Conservation (phyloP, 2,329 filamentous ascomycete genomes). For the Arthrocladium fulminans region DNA sequence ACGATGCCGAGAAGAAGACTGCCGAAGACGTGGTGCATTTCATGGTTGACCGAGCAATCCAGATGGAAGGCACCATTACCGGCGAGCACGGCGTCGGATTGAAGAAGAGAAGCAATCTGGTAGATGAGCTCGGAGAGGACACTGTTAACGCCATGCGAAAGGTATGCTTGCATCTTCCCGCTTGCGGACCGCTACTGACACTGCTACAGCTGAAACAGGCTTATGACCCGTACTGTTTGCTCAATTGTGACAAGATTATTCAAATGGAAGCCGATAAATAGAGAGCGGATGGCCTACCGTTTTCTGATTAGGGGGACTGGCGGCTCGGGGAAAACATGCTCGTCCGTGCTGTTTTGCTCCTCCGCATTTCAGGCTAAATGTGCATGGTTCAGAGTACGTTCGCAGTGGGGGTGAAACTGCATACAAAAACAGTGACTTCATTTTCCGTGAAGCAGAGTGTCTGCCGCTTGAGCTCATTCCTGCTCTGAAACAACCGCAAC, state of each 20-base stretch:
- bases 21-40: slow-evolving; percentile 54
- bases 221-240: slow-evolving; percentile 55
- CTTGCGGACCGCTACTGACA: slow-evolving; percentile 16
- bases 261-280: slow-evolving; percentile 35
- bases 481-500: neutral
- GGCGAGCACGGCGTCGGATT: slow-evolving; percentile 64
- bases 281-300: neutral
- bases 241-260: slow-evolving; percentile 59
- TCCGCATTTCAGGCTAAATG: slow-evolving; percentile 1
- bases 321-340: neutral
- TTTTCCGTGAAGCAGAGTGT: neutral
- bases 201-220: slow-evolving; percentile 49
- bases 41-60: slow-evolving; percentile 62
- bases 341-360: neutral
- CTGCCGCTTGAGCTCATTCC: neutral
- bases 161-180: slow-evolving; percentile 33
- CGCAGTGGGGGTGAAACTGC: neutral
- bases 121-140: slow-evolving; percentile 51
- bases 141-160: slow-evolving; percentile 59
- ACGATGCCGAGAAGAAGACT: slow-evolving; percentile 46
- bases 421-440: neutral
- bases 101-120: slow-evolving; percentile 57
- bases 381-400: neutral
- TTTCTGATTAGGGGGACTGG: neutral
- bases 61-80: slow-evolving; percentile 63